These are phyloP conservation scores for Quercus gilva DNA, from an alignment of 306 rosid species.

Conservation along the genomic window DNA sequence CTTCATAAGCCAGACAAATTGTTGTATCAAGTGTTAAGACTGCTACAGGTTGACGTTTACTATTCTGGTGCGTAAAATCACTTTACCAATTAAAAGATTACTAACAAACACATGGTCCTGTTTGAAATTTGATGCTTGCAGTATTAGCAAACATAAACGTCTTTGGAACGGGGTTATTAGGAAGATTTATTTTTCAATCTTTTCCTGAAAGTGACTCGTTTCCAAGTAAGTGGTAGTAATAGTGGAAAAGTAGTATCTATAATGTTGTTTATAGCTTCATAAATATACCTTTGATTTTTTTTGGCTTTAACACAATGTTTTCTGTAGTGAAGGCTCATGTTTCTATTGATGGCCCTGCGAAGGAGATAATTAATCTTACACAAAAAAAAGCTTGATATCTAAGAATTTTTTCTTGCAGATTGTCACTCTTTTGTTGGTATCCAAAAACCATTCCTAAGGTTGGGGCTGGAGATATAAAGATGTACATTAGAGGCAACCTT, in stretches of 20 bases:
- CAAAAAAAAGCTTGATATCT: not conserved
- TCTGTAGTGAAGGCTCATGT: not conserved
- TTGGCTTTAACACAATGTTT: not conserved
- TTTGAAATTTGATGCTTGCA: constrained; percentile 24
- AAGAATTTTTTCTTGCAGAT: not conserved
- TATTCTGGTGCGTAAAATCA: no score
- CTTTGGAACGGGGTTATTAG: constrained; percentile 83
- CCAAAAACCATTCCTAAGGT: no score
- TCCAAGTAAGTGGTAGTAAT: constrained; percentile 63
- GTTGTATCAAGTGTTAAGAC: constrained; percentile 55
- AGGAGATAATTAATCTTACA: not conserved
- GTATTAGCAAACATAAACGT: constrained; percentile 73
- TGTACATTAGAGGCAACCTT: no score
- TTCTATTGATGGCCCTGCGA: not conserved
- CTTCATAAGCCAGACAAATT: no score
- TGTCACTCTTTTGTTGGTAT: no score
- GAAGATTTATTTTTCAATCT: constrained; percentile 64
- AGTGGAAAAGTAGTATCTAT: not conserved
- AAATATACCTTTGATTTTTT: not conserved
- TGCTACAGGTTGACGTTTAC: constrained; percentile 64
- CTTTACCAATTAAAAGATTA: not conserved
- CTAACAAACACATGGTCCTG: constrained; percentile 14
- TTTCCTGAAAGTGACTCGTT: constrained; percentile 60
- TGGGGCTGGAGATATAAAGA: no score
- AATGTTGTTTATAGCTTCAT: not conserved